Conservation (phyloP, 2,329 filamentous ascomycete species). For the Aureobasidium vineae region DNA sequence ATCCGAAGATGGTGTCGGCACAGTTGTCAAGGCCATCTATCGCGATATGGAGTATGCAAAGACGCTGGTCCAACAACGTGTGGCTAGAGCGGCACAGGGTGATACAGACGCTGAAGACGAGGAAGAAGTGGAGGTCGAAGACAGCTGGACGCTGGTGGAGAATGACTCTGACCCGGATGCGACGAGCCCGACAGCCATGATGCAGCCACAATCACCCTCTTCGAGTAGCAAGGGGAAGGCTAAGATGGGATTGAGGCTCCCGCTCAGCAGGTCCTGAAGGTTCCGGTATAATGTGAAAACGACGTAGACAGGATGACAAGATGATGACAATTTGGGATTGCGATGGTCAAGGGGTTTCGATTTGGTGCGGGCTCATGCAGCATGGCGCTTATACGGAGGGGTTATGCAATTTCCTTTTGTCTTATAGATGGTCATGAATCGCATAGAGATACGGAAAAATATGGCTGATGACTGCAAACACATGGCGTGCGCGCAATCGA, state of each 20-base stretch:
- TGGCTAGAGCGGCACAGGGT: conserved; percentile 27
- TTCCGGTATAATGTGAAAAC: conserved; percentile 12
- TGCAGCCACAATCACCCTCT: conserved; percentile 26
- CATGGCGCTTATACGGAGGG: conserved; percentile 22
- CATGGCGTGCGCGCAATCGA: conserved; percentile 7
- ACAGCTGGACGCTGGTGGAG: conserved; percentile 80
- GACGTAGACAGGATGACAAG: conserved; percentile 18
- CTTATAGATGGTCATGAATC: conserved; percentile 13
- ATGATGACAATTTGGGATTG: conserved; percentile 25
- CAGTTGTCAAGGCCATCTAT: conserved; percentile 88
- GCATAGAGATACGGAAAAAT: conserved; percentile 13
- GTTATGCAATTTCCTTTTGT: conserved; percentile 17
- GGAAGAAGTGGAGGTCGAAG: conserved; percentile 36
- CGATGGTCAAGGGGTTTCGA: conserved; percentile 16
- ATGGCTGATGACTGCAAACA: neutral
- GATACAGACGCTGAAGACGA: conserved; percentile 36
- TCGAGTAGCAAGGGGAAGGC: neutral
- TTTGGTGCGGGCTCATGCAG: conserved; percentile 14
- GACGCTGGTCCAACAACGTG: conserved; percentile 68
- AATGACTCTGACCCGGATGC: conserved; percentile 50
- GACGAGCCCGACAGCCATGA: conserved; percentile 26
- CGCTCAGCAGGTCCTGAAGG: conserved; percentile 10
- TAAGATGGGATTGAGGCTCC: conserved; percentile 8
- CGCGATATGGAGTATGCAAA: conserved; percentile 92
- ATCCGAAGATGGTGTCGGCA: conserved; percentile 83